A percentile compares a stretch with the other conserved stretches of the same genome.
Evolutionary conservation across 2,329 filamentous ascomycete genomes (phyloP).

Genomic region (Fusarium marasasianum): DNA sequence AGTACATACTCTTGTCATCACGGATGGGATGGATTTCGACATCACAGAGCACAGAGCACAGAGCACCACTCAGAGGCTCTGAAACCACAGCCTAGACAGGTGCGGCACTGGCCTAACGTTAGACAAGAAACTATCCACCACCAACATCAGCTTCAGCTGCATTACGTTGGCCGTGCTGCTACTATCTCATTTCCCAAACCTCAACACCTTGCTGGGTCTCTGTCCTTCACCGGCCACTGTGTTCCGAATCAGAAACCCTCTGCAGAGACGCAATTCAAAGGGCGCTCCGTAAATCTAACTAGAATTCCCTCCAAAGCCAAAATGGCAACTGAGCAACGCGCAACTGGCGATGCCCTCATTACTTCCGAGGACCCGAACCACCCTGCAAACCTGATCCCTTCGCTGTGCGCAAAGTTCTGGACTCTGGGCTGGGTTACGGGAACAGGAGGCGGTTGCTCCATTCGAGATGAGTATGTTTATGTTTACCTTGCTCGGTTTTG

Average conservation of each 20-base stretch:
- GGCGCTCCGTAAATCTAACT: not conserved
- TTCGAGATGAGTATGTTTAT: slow-evolving; percentile 68
- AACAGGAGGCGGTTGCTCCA: slow-evolving; percentile 83
- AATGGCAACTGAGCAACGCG: slow-evolving; percentile 32
- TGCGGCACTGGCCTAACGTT: slow-evolving; percentile 21
- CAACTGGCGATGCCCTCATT: slow-evolving; percentile 55
- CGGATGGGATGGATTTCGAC: slow-evolving; percentile 4
- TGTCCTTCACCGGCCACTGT: slow-evolving; percentile 23
- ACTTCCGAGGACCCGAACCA: slow-evolving; percentile 77
- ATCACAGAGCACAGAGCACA: not conserved
- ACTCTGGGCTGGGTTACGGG: slow-evolving; percentile 93
- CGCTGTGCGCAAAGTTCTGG: slow-evolving; percentile 95
- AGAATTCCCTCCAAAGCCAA: not conserved
- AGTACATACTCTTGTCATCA: not conserved
- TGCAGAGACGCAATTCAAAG: not conserved
- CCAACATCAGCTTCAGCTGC: not conserved
- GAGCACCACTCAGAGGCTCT: slow-evolving; percentile 14
- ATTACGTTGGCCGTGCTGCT: not conserved
- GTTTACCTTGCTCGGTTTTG: slow-evolving; percentile 32
- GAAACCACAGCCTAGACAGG: slow-evolving; percentile 22
- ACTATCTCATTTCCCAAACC: slow-evolving; percentile 27
- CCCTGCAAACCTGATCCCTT: slow-evolving; percentile 93
- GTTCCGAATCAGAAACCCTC: slow-evolving; percentile 10
- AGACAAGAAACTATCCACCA: slow-evolving; percentile 24
- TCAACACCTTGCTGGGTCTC: slow-evolving; percentile 7